A percentile compares a stretch with the other conserved stretches of the same genome.
These are phyloP conservation scores for Nicotiana sylvestris DNA, from an alignment of 257 asterid species.

Conservation along the genomic window DNA sequence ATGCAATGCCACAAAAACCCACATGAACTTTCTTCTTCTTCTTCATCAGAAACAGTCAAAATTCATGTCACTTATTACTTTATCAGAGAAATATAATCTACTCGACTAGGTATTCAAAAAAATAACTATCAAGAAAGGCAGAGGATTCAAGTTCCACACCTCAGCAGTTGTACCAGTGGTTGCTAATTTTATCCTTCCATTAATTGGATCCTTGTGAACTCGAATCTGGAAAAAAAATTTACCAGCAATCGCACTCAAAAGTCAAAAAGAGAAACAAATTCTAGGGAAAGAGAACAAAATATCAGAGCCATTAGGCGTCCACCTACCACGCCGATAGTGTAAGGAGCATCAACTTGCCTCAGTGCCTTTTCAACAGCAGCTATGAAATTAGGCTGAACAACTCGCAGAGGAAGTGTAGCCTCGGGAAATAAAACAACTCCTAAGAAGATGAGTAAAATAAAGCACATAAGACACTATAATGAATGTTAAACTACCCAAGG, in stretches of 20 bases:
- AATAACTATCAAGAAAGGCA: background rate
- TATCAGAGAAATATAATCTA: background rate
- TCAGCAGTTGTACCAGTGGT: constrained; percentile 92
- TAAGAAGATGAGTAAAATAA: constrained; percentile 25
- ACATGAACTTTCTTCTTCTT: background rate
- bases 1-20: background rate
- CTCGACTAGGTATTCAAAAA: background rate
- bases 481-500: background rate
- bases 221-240: constrained; percentile 55
- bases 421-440: constrained; percentile 97
- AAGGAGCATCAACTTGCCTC: constrained; percentile 73
- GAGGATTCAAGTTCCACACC: constrained; percentile 34
- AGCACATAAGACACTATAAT: background rate
- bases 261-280: constrained; percentile 15
- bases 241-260: constrained; percentile 16
- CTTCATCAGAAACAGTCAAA: background rate
- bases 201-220: constrained; percentile 47
- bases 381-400: constrained; percentile 58
- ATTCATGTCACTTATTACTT: background rate
- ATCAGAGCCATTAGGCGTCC: constrained; percentile 8
- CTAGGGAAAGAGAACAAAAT: constrained; percentile 8
- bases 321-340: constrained; percentile 86
- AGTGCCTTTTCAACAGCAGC: constrained; percentile 85
- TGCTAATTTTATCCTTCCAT: constrained; percentile 53
- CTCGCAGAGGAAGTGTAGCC: constrained; percentile 93